Evolutionary conservation across 116 monocot species (phyloP).

Genomic region (Cymodocea nodosa): DNA sequence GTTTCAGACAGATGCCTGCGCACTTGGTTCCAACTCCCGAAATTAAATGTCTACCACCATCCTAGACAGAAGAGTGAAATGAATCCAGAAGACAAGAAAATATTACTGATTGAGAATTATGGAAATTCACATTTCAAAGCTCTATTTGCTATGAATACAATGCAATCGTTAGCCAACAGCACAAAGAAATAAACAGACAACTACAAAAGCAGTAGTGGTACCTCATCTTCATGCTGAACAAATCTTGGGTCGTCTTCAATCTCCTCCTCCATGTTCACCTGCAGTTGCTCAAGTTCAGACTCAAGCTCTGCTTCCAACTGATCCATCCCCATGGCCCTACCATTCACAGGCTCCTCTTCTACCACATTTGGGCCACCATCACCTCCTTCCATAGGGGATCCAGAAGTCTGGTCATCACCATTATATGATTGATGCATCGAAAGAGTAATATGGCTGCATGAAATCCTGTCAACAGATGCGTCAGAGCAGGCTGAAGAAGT

Average conservation of each 20-base stretch:
- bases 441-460: constrained; percentile 9
- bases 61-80: too few relatives aligned
- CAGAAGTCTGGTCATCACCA: not conserved
- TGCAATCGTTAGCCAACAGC: too few relatives aligned
- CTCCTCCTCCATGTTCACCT: constrained; percentile 10
- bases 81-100: too few relatives aligned
- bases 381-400: not conserved
- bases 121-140: too few relatives aligned
- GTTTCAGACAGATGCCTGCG: too few relatives aligned
- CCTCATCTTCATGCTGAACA: not conserved
- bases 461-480: constrained; percentile 13
- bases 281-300: constrained; percentile 47
- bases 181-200: too few relatives aligned
- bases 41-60: too few relatives aligned
- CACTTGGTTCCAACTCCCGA: too few relatives aligned
- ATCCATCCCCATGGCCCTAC: constrained; percentile 19
- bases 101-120: too few relatives aligned
- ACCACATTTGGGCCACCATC: constrained; percentile 5
- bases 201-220: too few relatives aligned
- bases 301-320: constrained; percentile 72
- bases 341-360: not conserved
- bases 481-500: constrained; percentile 16
- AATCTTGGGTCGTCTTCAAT: constrained; percentile 13
- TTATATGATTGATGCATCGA: constrained; percentile 10
- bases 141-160: too few relatives aligned